Evolutionary conservation across 805 yeast species (phyloP), one percentile per base, ranked within the genome.

Genomic region (Candida pseudoglaebosa): DNA sequence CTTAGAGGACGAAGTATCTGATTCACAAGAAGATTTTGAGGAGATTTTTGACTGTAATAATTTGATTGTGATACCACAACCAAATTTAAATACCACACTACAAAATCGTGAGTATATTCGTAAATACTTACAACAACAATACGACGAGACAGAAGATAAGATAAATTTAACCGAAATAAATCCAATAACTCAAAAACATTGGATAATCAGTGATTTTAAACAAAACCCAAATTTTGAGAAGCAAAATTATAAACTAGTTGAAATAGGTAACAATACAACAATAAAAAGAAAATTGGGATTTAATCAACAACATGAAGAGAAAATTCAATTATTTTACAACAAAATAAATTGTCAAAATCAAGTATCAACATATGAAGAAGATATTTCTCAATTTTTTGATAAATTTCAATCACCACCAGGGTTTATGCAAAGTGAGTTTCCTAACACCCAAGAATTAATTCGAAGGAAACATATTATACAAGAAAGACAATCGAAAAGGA

Each of bases 381-480:
- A 55, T 47, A 6, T 47, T 33, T 32, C 57, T 47, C 71, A 65
- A 46, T 45, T 63, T 6, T 62, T 54, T 48, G 69, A 64, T 43
- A 60, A 59, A 42, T 57, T 62, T 34, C 62, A 63, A 38, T 57
- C 65, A 4, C 71, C 71, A 2, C 69, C 70, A 2, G 70, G 70
- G 13, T 65, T 59, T 42, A 65, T 65, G 68, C 45, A 47, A 14
- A 63, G 65, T 15, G 67, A 61, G 32, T 65, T 65, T 38, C 67
- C 66, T 5, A 46, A 48, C 28, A 62, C 67, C 1, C 67, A 62
- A 38, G 70, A 65, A 39, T 50, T 40, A 15, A 34, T 22, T 26
- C 42, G 50, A 18, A 41, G 65, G 17, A 49, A 53, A 38, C 40
- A 41, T 8, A 32, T 52, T 6, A 46, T 53, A 8, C 45, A 44